Conservation (phyloP, 116 monocot genomes). For the Iris pallida region DNA sequence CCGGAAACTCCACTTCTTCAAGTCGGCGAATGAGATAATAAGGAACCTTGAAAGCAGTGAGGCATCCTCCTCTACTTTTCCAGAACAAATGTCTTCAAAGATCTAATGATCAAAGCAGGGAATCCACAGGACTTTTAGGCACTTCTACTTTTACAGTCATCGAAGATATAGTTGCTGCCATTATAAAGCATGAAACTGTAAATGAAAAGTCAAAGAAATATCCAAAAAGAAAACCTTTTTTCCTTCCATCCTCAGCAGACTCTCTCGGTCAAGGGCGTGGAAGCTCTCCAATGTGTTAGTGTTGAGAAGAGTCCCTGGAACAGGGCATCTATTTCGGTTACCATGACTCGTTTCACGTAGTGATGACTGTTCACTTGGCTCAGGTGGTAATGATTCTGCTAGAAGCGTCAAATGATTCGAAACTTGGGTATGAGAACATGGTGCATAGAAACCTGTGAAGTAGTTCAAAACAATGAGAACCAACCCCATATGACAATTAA, state of each 20-base stretch:
- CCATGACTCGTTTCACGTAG: slow-evolving; percentile 20
- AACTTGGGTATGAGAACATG: slow-evolving; percentile 55
- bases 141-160: not conserved
- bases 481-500: not conserved
- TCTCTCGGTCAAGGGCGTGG: slow-evolving; percentile 42
- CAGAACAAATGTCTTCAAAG: slow-evolving; percentile 66
- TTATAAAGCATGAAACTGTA: not conserved
- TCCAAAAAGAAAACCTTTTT: slow-evolving; percentile 53
- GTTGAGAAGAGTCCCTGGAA: slow-evolving; percentile 81
- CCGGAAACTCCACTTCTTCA: slow-evolving; percentile 82
- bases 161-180: not conserved
- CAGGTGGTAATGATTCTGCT: slow-evolving; percentile 53
- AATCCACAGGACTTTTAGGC: not conserved
- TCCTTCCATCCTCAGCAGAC: slow-evolving; percentile 61
- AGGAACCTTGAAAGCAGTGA: slow-evolving; percentile 72
- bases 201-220: not conserved
- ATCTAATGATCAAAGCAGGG: slow-evolving; percentile 42
- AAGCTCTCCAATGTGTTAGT: slow-evolving; percentile 83
- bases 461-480: slow-evolving; percentile 5
- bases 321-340: slow-evolving; percentile 74
- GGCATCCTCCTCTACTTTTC: slow-evolving; percentile 71
- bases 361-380: slow-evolving; percentile 14
- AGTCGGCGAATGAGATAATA: slow-evolving; percentile 86
- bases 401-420: slow-evolving; percentile 54
- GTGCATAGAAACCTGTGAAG: slow-evolving; percentile 66